Evolutionary conservation across 176 grass and related monocot species (phyloP), one percentile per base, ranked within the genome.

Genomic region (Raddia guianensis): DNA sequence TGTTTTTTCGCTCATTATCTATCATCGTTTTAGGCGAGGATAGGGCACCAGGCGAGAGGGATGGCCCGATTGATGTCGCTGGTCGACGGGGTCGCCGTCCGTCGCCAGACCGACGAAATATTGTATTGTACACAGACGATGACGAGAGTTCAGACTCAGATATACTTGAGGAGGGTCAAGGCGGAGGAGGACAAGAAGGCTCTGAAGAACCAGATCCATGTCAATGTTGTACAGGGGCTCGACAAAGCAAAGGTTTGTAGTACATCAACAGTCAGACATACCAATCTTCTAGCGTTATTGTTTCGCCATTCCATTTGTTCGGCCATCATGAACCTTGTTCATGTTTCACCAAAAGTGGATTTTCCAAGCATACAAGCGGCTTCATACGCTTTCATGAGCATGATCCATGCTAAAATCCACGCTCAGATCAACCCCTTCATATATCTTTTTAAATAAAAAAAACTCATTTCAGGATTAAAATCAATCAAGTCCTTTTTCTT

Each of bases 71-170:
- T 97, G 83, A 92, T 85, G 91, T 75, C 74, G 53, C 70, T 97
- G 42, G 62, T 91, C 3, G 74, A 87, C 3, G 91, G 95, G 9
- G 63, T 82, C 67, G 53, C 86, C 63, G 80, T 86, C 3, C 94
- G 33, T 85, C 95, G 87, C 18, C 95, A 92, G 35, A 89, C 95
- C 0, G 43, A 79, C 53, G 87, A 80, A 9, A 79, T 92, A 2
- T 49, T 97, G 53, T 88, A 80, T 76, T 86, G 83, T 60, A 91
- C 89, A 89, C 95, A 97, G 60, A 70, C 66, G 20, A 47, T 94
- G 87, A 87, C 95, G 7, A 92, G 90, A 19, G 68, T 94, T 44
- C 95, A 94, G 69, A 92, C 89, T 0, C 95, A 97, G 82, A 80
- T 94, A 27, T 79, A 80, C 68, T 63, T 90, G 0, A 84, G 95